Conservation (phyloP, 495 filamentous ascomycete species). For the Podospora australis region DNA sequence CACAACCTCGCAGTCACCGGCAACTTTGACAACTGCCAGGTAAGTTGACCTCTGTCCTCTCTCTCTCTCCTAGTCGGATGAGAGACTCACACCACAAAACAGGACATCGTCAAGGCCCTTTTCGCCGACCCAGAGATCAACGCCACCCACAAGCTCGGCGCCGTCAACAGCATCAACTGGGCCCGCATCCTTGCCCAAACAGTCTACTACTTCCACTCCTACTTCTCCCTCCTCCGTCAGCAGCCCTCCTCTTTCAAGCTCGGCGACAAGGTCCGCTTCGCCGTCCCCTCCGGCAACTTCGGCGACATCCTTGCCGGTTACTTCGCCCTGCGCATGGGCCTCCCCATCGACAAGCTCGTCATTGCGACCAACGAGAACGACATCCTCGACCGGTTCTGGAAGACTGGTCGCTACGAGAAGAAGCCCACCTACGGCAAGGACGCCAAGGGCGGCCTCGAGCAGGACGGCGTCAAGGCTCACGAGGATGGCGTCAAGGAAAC, state of each 20-base stretch:
- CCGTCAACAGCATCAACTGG: conserved; percentile 89
- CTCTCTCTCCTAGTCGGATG: too few species aligned
- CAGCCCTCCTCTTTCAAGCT: conserved; percentile 43
- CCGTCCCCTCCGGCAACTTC: conserved; percentile 91
- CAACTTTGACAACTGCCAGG: conserved; percentile 92
- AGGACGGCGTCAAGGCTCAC: conserved; percentile 61
- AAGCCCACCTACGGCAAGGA: conserved; percentile 48
- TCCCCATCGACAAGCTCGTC: conserved; percentile 75
- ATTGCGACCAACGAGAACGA: conserved; percentile 93
- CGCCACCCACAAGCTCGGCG: conserved; percentile 65
- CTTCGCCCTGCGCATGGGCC: conserved; percentile 85
- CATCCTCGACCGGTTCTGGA: conserved; percentile 79
- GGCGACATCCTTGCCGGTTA: conserved; percentile 93
- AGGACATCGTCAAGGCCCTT: conserved; percentile 89
- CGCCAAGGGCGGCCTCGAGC: conserved; percentile 49
- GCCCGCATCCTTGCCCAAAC: conserved; percentile 90
- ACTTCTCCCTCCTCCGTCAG: conserved; percentile 65
- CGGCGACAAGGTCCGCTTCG: conserved; percentile 62
- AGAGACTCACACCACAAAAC: not conserved
- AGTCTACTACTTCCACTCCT: conserved; percentile 85
- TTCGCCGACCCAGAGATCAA: conserved; percentile 78
- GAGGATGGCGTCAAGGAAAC: conserved; percentile 76
- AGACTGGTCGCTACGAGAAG: conserved; percentile 76
- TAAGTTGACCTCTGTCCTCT: conserved; percentile 19
- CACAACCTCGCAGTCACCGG: conserved; percentile 82